Evolutionary conservation across 2,329 filamentous ascomycete genomes (phyloP).

Genomic region (Blastomyces percursus): DNA sequence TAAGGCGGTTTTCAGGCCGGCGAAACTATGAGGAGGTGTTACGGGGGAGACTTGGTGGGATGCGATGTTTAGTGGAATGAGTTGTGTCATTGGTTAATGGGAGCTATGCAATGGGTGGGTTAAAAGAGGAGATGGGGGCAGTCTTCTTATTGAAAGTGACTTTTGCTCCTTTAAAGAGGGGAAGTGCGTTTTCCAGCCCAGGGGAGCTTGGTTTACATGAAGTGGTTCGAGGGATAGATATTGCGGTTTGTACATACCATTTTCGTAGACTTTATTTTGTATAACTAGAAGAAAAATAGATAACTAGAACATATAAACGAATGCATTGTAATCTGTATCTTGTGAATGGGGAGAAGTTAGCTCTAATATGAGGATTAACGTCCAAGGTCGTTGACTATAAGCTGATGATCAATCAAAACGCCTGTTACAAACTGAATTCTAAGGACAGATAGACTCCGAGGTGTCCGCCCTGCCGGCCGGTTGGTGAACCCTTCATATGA

Average conservation of each 20-base stretch:
- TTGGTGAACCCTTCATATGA: neutral
- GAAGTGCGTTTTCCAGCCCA: neutral
- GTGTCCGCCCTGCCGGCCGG: neutral
- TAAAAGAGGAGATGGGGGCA: neutral
- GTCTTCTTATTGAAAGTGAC: neutral
- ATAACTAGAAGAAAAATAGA: neutral
- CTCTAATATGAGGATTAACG: neutral
- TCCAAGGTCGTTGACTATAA: too few relatives aligned
- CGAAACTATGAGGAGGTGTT: neutral
- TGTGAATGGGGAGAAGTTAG: neutral
- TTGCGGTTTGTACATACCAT: neutral
- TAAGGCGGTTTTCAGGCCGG: neutral
- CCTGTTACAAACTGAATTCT: neutral
- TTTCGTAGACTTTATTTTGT: neutral
- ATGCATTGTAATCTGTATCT: neutral
- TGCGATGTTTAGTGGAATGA: neutral
- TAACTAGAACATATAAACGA: neutral
- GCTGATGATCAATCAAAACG: neutral
- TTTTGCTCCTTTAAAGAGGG: neutral
- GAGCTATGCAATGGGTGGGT: neutral
- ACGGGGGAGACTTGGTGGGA: neutral
- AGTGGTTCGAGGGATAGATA: neutral
- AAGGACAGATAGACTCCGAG: neutral
- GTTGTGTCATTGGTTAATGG: neutral
- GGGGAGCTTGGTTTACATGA: neutral